phyloP scores from a whole-genome alignment of 2,329 filamentous ascomycete species.

The Aspergillus udagawae region DNA sequence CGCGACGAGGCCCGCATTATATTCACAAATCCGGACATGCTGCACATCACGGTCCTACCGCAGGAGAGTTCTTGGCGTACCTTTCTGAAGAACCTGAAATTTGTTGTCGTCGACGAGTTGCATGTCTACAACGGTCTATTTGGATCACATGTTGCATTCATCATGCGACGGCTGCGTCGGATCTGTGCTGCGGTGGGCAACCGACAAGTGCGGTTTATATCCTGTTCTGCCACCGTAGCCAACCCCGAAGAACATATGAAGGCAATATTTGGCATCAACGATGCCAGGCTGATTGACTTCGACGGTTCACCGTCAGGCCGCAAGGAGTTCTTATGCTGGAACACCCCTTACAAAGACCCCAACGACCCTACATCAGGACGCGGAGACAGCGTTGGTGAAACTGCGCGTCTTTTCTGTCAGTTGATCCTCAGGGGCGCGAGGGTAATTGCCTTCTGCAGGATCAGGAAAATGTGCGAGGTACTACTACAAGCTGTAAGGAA shows the following conservation, averaged over 20 bases:
- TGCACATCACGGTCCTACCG: constrained; percentile 88
- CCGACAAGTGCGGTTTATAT: constrained; percentile 78
- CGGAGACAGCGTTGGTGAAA: constrained; percentile 76
- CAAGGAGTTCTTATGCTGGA: constrained; percentile 97
- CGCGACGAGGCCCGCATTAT: constrained; percentile 87
- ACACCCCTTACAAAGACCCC: constrained; percentile 90
- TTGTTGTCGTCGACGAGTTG: constrained; percentile 85
- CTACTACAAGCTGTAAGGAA: constrained; percentile 74
- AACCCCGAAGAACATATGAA: constrained; percentile 90
- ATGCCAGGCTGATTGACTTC: constrained; percentile 78
- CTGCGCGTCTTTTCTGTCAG: constrained; percentile 86
- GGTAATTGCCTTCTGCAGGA: constrained; percentile 87
- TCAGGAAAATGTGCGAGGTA: constrained; percentile 83
- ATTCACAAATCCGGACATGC: constrained; percentile 97
- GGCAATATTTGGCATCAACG: constrained; percentile 83
- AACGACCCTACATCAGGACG: constrained; percentile 81
- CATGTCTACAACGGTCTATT: constrained; percentile 96
- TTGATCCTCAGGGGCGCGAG: constrained; percentile 82
- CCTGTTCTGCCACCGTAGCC: constrained; percentile 92
- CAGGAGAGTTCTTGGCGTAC: constrained; percentile 86
- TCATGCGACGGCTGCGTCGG: constrained; percentile 83
- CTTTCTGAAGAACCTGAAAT: constrained; percentile 84
- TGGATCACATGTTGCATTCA: constrained; percentile 87
- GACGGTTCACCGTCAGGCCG: constrained; percentile 89
- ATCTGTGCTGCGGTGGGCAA: constrained; percentile 92